Conservation (phyloP, 2,329 filamentous ascomycete genomes). For the Zymoseptoria passerinii region DNA sequence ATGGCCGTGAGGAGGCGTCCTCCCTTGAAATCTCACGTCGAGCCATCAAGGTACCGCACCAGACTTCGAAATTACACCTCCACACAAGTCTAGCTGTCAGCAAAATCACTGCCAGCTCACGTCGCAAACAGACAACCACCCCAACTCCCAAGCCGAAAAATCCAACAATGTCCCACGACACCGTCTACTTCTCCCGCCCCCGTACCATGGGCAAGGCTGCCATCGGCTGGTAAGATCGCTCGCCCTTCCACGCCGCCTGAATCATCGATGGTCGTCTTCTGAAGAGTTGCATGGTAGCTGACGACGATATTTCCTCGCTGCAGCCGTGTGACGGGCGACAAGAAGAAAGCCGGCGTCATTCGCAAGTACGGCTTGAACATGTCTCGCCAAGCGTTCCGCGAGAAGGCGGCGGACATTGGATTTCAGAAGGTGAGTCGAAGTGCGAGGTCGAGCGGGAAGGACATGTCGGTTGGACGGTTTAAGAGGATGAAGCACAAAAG, state of each 20-base stretch:
- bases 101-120: neutral
- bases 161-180: constrained; percentile 20
- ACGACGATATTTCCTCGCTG: neutral
- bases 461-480: too few relatives aligned
- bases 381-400: constrained; percentile 22
- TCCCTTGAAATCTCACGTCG: too few relatives aligned
- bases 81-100: neutral
- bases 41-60: too few relatives aligned
- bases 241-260: neutral
- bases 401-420: constrained; percentile 24
- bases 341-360: constrained; percentile 22
- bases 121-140: neutral
- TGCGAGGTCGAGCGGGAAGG: neutral
- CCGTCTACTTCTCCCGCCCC: constrained; percentile 23
- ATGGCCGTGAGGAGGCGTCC: too few relatives aligned
- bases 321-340: constrained; percentile 23
- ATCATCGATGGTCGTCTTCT: neutral
- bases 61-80: too few relatives aligned
- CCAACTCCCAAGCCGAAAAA: neutral
- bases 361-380: constrained; percentile 25
- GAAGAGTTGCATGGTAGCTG: too few relatives aligned
- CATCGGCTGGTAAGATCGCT: constrained; percentile 17
- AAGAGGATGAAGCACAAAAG: too few relatives aligned
- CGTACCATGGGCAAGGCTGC: constrained; percentile 23
- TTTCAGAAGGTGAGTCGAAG: constrained; percentile 18